Conservation (phyloP, 2,329 filamentous ascomycete genomes). For the Rutstroemia sp. region DNA sequence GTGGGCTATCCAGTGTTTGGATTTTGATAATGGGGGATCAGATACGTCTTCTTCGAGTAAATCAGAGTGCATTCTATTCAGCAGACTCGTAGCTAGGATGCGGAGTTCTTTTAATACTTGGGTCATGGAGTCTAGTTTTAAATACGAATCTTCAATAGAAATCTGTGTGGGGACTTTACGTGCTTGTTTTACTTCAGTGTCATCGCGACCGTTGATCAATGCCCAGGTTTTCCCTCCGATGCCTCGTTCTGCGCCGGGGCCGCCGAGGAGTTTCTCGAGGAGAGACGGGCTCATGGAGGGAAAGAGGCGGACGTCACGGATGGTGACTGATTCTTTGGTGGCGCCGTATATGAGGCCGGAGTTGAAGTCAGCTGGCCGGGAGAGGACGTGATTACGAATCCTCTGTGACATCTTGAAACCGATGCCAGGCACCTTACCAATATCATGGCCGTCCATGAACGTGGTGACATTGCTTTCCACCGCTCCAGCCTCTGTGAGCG, state of each 20-base stretch:
- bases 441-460: slow-evolving; percentile 70
- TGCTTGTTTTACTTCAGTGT: slow-evolving; percentile 63
- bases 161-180: slow-evolving; percentile 75
- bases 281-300: slow-evolving; percentile 54
- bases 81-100: slow-evolving; percentile 60
- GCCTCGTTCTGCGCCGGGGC: slow-evolving; percentile 62
- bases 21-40: slow-evolving; percentile 12
- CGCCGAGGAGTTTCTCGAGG: slow-evolving; percentile 63
- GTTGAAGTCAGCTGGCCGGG: slow-evolving; percentile 35
- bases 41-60: slow-evolving; percentile 47
- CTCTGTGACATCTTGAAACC: slow-evolving; percentile 71
- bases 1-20: slow-evolving; percentile 61
- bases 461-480: slow-evolving; percentile 44
- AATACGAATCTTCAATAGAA: slow-evolving; percentile 90
- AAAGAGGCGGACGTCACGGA: slow-evolving; percentile 55
- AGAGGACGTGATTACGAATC: slow-evolving; percentile 53
- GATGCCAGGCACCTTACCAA: slow-evolving; percentile 79
- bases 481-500: slow-evolving; percentile 20
- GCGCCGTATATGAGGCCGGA: slow-evolving; percentile 39
- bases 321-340: slow-evolving; percentile 52
- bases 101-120: slow-evolving; percentile 61
- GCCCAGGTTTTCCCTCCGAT: slow-evolving; percentile 69
- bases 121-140: slow-evolving; percentile 55
- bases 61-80: slow-evolving; percentile 74
- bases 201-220: slow-evolving; percentile 74